phyloP scores from a whole-genome alignment of 164 flowering plant genomes.

The Liquidambar formosana region DNA sequence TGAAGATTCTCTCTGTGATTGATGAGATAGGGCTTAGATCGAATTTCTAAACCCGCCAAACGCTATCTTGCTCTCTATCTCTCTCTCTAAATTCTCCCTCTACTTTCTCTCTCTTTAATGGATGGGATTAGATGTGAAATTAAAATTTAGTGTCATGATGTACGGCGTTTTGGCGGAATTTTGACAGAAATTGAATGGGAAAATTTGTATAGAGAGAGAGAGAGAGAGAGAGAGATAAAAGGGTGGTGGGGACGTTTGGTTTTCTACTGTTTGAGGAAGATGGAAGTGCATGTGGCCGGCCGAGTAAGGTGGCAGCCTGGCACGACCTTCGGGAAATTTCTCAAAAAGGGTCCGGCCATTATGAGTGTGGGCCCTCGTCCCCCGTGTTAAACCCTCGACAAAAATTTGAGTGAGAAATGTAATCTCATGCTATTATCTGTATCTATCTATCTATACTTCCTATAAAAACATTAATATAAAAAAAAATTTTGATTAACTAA shows the following conservation, averaged over 20 bases:
- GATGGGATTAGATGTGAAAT: too few relatives aligned
- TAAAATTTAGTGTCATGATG: background rate
- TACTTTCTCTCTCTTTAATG: background rate
- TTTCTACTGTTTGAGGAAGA: background rate
- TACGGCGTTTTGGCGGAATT: background rate
- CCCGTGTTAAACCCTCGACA: too few relatives aligned
- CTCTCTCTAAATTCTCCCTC: conserved; percentile 5
- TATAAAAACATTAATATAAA: too few relatives aligned
- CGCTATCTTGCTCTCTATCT: background rate
- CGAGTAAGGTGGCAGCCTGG: background rate
- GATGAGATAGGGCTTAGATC: too few relatives aligned
- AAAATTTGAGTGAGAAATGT: too few relatives aligned
- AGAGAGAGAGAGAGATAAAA: background rate
- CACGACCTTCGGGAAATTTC: background rate
- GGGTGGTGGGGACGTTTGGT: background rate
- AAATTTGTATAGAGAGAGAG: background rate
- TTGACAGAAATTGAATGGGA: too few relatives aligned
- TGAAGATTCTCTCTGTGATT: background rate
- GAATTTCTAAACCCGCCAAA: background rate
- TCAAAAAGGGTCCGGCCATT: background rate
- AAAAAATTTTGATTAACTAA: too few relatives aligned
- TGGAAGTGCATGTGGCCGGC: background rate
- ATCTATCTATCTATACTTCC: too few relatives aligned
- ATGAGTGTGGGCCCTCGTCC: background rate
- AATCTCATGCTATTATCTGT: too few relatives aligned